phyloP scores from a whole-genome alignment of 495 filamentous ascomycete genomes.

The Penicillium riverlandense region DNA sequence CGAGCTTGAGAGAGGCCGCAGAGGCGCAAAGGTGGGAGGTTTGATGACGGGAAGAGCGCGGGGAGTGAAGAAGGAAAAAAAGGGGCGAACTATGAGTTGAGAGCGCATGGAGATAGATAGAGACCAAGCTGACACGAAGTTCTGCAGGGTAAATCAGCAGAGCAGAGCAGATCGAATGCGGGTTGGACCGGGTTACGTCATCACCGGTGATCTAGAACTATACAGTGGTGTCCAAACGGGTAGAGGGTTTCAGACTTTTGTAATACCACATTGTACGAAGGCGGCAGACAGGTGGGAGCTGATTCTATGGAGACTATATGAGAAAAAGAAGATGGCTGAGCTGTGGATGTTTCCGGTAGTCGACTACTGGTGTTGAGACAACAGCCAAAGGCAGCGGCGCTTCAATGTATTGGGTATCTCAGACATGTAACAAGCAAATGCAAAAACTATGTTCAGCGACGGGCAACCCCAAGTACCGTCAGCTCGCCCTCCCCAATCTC shows the following conservation, averaged over 20 bases:
- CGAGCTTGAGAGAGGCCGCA: slow-evolving; percentile 13
- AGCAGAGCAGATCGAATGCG: background rate
- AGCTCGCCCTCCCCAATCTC: slow-evolving; percentile 60
- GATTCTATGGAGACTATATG: too few relatives aligned
- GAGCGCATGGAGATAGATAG: slow-evolving; percentile 12
- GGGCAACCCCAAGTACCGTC: slow-evolving; percentile 50
- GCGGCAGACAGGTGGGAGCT: too few relatives aligned
- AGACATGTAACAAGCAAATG: background rate
- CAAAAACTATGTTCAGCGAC: slow-evolving; percentile 14
- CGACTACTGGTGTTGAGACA: too few relatives aligned
- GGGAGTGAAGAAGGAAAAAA: slow-evolving; percentile 23
- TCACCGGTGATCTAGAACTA: background rate
- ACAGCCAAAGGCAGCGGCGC: too few relatives aligned
- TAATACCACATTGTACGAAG: too few relatives aligned
- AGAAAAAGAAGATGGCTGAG: too few relatives aligned
- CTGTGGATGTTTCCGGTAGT: too few relatives aligned
- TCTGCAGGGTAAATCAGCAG: background rate
- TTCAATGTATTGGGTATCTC: background rate
- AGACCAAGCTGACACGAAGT: background rate
- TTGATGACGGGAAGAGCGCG: slow-evolving; percentile 14
- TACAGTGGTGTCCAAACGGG: too few relatives aligned
- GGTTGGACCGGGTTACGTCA: slow-evolving; percentile 14
- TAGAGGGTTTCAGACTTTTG: too few relatives aligned
- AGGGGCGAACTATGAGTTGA: slow-evolving; percentile 37
- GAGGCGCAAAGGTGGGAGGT: slow-evolving; percentile 22